Evolutionary conservation across 176 grass and related monocot species (phyloP), one percentile per base, ranked within the genome.

Genomic region (Oryza longistaminata): DNA sequence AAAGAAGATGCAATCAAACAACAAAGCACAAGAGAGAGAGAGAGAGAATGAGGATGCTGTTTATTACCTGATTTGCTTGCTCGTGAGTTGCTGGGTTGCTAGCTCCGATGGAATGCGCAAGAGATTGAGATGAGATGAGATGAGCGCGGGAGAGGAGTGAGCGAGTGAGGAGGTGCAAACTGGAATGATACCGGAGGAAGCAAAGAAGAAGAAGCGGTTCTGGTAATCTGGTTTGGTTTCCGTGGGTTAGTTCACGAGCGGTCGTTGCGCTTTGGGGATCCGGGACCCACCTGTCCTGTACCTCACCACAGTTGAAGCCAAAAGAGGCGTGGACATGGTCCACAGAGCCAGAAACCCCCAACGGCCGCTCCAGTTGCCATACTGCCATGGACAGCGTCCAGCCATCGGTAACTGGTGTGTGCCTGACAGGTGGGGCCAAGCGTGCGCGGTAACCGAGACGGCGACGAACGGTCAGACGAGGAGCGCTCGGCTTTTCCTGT

Each of bases 161-260:
- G n/a, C n/a, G n/a, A 5, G 33, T 14, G 26, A 14, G 40, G 2
- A 4, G 37, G 1, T 7, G 46, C 46, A 29, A n/a, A 0, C 27
- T 26, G 75, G 70, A 79, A 82, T 8, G 53, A 25, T 12, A 25
- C 58, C 58, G 58, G 58, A 62, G 4, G 15, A 1, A 27, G 34
- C 4, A 22, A 1, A 31, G 29, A 31, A 2, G 39, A 37, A 37
- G 53, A 22, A 66, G 48, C 82, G 77, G 88, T 31, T 82, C n/a
- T 71, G 48, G 46, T 49, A 49, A 49, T 49, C 46, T 55, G 68
- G 68, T 85, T 71, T 81, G 60, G 81, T 58, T 24, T 62, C 19
- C 58, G 58, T 22, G 58, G 58, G 2, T 24, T 78, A 16, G 44
- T 50, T 62, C 82, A 76, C 64, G 77, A 81, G 87, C 71, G 64